Percentiles rank a stretch among this genome's conserved stretches.
phyloP scores from a whole-genome alignment of 2,329 filamentous ascomycete genomes.

The Colletotrichum australisinense region DNA sequence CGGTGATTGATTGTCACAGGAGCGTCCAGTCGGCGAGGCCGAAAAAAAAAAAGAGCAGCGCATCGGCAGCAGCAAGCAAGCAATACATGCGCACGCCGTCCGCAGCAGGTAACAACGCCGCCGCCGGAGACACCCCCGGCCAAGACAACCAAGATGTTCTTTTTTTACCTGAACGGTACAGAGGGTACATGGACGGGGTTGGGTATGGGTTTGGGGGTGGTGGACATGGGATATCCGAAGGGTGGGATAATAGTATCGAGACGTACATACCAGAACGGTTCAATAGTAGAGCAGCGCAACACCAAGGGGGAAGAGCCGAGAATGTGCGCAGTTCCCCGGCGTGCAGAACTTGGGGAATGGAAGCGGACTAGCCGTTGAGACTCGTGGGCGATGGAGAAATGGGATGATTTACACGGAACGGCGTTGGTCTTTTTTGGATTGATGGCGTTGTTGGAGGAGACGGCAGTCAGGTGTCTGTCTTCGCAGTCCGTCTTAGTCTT shows the following conservation, averaged over 20 bases:
- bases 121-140: not conserved
- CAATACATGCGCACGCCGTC: not conserved
- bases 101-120: not conserved
- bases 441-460: not conserved
- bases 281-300: not conserved
- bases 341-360: constrained; percentile 9
- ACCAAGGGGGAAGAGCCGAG: not conserved
- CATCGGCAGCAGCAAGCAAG: constrained; percentile 6
- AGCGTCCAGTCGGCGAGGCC: not conserved
- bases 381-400: not conserved
- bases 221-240: not conserved
- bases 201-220: not conserved
- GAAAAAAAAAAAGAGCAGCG: not conserved
- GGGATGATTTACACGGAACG: constrained; percentile 30
- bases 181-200: not conserved
- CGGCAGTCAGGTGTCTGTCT: not conserved
- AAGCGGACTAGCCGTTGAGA: constrained; percentile 19
- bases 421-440: constrained; percentile 2
- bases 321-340: constrained; percentile 20
- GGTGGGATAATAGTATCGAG: constrained; percentile 26
- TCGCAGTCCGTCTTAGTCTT: not conserved
- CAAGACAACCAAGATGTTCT: not conserved
- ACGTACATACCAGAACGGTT: constrained; percentile 29
- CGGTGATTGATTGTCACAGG: constrained; percentile 31
- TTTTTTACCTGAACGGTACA: not conserved